phyloP scores from a whole-genome alignment of 2,329 filamentous ascomycete genomes.

The Hymenoscyphus occultus region DNA sequence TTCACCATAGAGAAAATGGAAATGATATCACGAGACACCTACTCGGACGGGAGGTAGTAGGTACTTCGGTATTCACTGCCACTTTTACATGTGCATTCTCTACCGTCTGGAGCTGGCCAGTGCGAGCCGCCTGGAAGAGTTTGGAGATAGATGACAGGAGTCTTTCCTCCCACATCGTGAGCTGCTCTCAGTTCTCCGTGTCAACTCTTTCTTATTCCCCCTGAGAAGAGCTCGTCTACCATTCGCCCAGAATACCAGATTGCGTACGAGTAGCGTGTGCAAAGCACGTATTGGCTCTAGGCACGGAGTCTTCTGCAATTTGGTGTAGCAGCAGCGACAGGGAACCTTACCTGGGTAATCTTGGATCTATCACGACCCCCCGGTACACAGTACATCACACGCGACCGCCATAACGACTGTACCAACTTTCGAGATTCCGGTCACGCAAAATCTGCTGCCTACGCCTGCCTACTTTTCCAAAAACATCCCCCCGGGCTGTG shows the following conservation, averaged over 20 bases:
- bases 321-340: neutral
- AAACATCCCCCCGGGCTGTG: neutral
- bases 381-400: slow-evolving; percentile 1
- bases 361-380: slow-evolving; percentile 1
- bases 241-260: neutral
- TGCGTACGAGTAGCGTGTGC: neutral
- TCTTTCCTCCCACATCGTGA: neutral
- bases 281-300: neutral
- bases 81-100: too few species aligned
- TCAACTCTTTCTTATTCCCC: neutral
- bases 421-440: slow-evolving; percentile 1
- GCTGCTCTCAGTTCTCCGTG: neutral
- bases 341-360: neutral
- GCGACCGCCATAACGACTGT: neutral
- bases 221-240: neutral
- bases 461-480: neutral
- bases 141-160: neutral
- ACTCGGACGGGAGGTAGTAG: too few species aligned
- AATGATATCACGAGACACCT: too few species aligned
- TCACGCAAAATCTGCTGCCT: neutral
- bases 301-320: too few species aligned
- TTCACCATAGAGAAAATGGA: too few species aligned
- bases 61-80: too few species aligned
- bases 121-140: neutral
- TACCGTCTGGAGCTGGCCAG: neutral